These are phyloP conservation scores for Trametes cinnabarina DNA, from an alignment of 768 basidiomycete species.

Conservation along the genomic window DNA sequence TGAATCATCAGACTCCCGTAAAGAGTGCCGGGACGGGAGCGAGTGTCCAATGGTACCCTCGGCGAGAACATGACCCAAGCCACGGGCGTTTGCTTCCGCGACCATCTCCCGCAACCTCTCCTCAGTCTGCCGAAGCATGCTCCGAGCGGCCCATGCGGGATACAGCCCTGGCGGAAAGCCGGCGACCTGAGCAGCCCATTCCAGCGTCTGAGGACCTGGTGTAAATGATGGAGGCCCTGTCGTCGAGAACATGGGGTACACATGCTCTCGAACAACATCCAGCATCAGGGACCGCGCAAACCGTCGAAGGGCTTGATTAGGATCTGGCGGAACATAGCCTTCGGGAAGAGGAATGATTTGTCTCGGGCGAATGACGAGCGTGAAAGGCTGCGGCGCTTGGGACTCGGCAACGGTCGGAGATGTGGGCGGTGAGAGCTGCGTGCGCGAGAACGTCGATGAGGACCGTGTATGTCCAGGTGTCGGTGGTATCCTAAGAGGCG, in stretches of 20 bases:
- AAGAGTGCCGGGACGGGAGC: not conserved
- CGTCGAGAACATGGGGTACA: slow-evolving; percentile 28
- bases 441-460: slow-evolving; percentile 23
- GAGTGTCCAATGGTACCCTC: not conserved
- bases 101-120: slow-evolving; percentile 27
- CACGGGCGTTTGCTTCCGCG: slow-evolving; percentile 9
- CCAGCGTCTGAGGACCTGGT: not conserved
- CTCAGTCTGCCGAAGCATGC: slow-evolving; percentile 49
- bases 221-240: slow-evolving; percentile 8
- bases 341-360: slow-evolving; percentile 16
- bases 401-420: slow-evolving; percentile 31
- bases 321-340: slow-evolving; percentile 10
- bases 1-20: slow-evolving; percentile 9
- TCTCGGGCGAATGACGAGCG: slow-evolving; percentile 22
- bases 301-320: slow-evolving; percentile 41
- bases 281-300: slow-evolving; percentile 67
- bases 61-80: not conserved
- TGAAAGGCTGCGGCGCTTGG: slow-evolving; percentile 25
- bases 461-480: slow-evolving; percentile 11
- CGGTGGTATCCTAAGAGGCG: slow-evolving; percentile 14
- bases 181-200: slow-evolving; percentile 11
- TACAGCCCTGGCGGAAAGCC: slow-evolving; percentile 39
- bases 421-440: slow-evolving; percentile 26
- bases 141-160: slow-evolving; percentile 53
- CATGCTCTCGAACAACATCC: slow-evolving; percentile 62